Percentiles rank a stretch among this genome's conserved stretches.
phyloP scores from a whole-genome alignment of 2,329 filamentous ascomycete species.

The Penicillium sclerotigenum region DNA sequence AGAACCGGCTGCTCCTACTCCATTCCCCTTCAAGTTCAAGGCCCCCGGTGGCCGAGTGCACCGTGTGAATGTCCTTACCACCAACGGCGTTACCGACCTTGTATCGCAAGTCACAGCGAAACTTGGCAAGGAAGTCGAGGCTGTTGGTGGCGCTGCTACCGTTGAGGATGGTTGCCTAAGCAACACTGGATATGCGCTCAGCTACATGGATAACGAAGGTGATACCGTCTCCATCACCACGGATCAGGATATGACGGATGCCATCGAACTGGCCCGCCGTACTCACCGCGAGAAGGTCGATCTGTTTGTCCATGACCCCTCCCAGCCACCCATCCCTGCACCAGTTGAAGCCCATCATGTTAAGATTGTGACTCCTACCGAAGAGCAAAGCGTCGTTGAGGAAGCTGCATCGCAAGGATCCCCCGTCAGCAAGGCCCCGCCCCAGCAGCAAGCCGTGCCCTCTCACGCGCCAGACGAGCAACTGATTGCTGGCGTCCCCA shows the following conservation, averaged over 20 bases:
- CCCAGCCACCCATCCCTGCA: conserved; percentile 74
- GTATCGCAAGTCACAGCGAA: conserved; percentile 76
- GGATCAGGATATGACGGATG: conserved; percentile 87
- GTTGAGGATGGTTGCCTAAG: conserved; percentile 77
- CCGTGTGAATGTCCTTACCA: conserved; percentile 77
- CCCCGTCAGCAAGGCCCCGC: conserved; percentile 40
- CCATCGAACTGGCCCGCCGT: conserved; percentile 77
- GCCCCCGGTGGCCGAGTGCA: conserved; percentile 92
- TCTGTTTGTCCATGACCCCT: conserved; percentile 90
- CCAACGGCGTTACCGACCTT: conserved; percentile 76
- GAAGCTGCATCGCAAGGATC: conserved; percentile 53
- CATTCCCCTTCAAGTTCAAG: conserved; percentile 99
- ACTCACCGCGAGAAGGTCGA: conserved; percentile 87
- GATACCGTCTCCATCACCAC: conserved; percentile 97
- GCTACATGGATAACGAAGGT: conserved; percentile 94
- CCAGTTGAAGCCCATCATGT: conserved; percentile 59
- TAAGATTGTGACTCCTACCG: conserved; percentile 52
- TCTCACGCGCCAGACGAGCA: conserved; percentile 63
- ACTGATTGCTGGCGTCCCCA: conserved; percentile 85
- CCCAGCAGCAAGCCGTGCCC: conserved; percentile 41
- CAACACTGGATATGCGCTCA: conserved; percentile 79
- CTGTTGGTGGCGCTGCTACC: conserved; percentile 74
- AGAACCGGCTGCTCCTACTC: conserved; percentile 60
- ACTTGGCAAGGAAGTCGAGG: conserved; percentile 76
- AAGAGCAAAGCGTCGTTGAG: conserved; percentile 43